Percentiles rank a stretch among this genome's conserved stretches.
phyloP scores from a whole-genome alignment of 2,329 filamentous ascomycete genomes.

The Xylariales sp. region DNA sequence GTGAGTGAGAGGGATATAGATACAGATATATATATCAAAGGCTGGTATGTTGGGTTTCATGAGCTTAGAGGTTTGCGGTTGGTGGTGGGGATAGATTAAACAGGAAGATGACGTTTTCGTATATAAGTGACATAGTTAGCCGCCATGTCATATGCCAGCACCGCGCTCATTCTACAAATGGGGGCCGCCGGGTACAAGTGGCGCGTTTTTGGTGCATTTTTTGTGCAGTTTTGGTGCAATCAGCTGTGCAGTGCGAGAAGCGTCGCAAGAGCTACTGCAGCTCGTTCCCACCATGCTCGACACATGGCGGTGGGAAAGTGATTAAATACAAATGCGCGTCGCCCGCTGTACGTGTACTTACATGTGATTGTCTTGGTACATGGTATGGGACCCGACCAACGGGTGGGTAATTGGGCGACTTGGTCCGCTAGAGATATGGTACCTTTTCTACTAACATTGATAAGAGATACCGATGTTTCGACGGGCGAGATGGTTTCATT shows the following conservation, averaged over 20 bases:
- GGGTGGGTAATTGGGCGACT: not conserved
- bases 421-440: not conserved
- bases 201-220: constrained; percentile 4
- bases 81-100: constrained; percentile 11
- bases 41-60: constrained; percentile 28
- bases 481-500: constrained; percentile 12
- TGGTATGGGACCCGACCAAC: constrained; percentile 16
- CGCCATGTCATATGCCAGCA: constrained; percentile 27
- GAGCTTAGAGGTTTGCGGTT: not conserved
- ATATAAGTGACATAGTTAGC: constrained; percentile 8
- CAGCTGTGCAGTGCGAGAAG: constrained; percentile 17
- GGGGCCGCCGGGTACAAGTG: constrained; percentile 19
- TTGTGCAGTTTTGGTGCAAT: constrained; percentile 21
- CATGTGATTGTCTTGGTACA: constrained; percentile 35
- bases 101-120: constrained; percentile 29
- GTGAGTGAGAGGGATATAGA: not conserved
- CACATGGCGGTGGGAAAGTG: constrained; percentile 16
- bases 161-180: constrained; percentile 14
- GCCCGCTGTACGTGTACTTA: constrained; percentile 25
- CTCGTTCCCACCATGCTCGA: constrained; percentile 17
- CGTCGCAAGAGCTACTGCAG: constrained; percentile 33
- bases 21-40: constrained; percentile 26
- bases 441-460: not conserved
- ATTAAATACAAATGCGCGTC: not conserved
- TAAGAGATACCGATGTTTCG: not conserved